Evolutionary conservation across 2,329 filamentous ascomycete species (phyloP), one percentile per base, ranked within the genome.

Genomic region (Colletotrichum simmondsii): DNA sequence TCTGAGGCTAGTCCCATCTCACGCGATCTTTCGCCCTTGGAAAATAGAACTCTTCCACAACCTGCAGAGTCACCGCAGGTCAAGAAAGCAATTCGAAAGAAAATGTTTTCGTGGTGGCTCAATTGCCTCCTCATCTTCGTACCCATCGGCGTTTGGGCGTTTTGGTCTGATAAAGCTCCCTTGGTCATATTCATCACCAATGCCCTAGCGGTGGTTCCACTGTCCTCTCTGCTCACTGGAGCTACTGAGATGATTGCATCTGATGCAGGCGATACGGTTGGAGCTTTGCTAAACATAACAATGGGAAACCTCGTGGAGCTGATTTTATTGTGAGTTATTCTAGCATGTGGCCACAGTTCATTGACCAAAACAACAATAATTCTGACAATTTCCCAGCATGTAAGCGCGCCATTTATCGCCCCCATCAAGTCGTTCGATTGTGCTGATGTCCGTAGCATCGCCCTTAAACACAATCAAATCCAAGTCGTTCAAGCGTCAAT

Each of bases 401-500:
- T 83, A 75, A 77, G 81, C 78, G 2, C 0, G 0, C 5, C 14
- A 16, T 37, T 14, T 16, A 37, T 37, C 14, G 12, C 5, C 6
- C 35, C 12, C 35, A 37, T 37, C 35, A 37, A 37, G 14, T 12
- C 22, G 6, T 42, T 16, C 3, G 58, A 19, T 14, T 60, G 66
- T 28, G 61, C 70, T 80, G 54, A 80, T 74, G 46, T 2, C 8
- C 4, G 2, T 77, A 92, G 90, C 75, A 91, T 85, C 62, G 84
- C 84, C 0, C 77, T 86, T 42, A 79, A 80, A 58, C 84, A 86
- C 80, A 86, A 93, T 78, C 91, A 95, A 78, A 93, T 95, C 61
- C 87, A 90, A 32, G 92, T 95, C 72, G 93, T 95, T 22, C 92
- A 95, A 80, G 93, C 93, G 7, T 94, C 93, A 0, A 85, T 95